Base-by-base conservation (phyloP, 2,329 filamentous ascomycete genomes). In the Diplodia mutila region DNA sequence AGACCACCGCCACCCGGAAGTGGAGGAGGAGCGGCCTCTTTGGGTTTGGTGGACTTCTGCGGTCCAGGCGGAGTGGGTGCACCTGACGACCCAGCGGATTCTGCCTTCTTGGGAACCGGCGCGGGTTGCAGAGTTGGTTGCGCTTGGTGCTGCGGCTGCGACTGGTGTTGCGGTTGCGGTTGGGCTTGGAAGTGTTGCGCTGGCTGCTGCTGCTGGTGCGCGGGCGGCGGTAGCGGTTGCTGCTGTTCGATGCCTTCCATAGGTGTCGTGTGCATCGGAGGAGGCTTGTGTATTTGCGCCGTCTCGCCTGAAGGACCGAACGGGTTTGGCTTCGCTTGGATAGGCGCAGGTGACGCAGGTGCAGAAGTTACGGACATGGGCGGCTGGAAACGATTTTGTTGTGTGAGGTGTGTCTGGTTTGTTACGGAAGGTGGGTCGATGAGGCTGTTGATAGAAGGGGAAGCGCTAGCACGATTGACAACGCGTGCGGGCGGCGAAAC, bases 391-490 rank as follows among this genome's bases (percentile, higher is more conserved):
- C 59, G 29, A 23, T 66, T 57, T 23, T 67, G 66, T 39, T 64
- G 59, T 21, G 69, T 65, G 27, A 70, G 55, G 61, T 69, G 54
- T 75, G 74, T 76, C 75, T 37, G 77, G 69, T 78, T 78, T 74
- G 72, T 75, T 72, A 78, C 75, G 65, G 73, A 78, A 2, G 86
- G 86, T 39, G 90, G 91, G 72, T 97, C 93, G 61, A 97, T 92
- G 67, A 97, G 85, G 79, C 92, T 97, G 6, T 93, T 90, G 72
- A 97, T 97, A 2, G 94, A 94, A 1, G 94, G 94, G 4, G 94
- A 97, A 48, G 91, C 91, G 76, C 91, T 94, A n/a, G 92, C 91
- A 66, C 91, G 88, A 78, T 91, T 90, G 65, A 86, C 74, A 4
- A 80, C 80, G 23, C 74, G 72, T 73, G 78, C 78, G 16, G 82